Base-by-base conservation (phyloP, 1,284 basidiomycete genomes). In the Cryptococcus sp. region DNA sequence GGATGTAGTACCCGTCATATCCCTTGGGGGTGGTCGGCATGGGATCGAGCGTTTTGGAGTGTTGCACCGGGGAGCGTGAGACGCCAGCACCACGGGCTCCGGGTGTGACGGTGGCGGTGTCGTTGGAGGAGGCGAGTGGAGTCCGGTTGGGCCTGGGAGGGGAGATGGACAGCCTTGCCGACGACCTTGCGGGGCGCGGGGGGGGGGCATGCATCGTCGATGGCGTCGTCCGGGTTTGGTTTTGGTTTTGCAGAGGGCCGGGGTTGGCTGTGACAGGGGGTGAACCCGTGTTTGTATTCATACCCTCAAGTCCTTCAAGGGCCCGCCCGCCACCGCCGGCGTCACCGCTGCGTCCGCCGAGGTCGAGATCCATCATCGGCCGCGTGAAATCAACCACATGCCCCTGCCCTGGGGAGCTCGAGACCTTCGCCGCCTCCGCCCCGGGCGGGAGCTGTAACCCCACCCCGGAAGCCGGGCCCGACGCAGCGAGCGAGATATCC, bases 391-490 rank as follows among this genome's bases (percentile, higher is more conserved):
- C 59, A 3, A 56, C 49, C 4, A 52, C 48, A 48, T 57, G 56
- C 28, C 28, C 28, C 28, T 33, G 28, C 28, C 28, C 33, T 3
- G 43, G 21, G 9, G 33, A 28, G 8, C 23, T 33, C n/a, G 37
- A 9, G 36, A 53, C 39, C 4, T 28, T 24, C 43, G 70, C 64
- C 1, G 68, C 56, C 43, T 66, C 65, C 2, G 70, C 68, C 1
- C 68, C 68, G 9, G 68, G 67, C 5, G 70, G 65, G 16, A 68
- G 50, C 4, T 58, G 60, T 45, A 8, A 44, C n/a, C n/a, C n/a
- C n/a, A n/a, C n/a, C n/a, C n/a, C n/a, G n/a, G n/a, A n/a, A n/a
- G n/a, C n/a, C n/a, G n/a, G n/a, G n/a, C n/a, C n/a, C 20, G 5
- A 57, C 39, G 51, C 56, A 55, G 18, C 6, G 7, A 12, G 16